Evolutionary conservation across 768 basidiomycete species (phyloP).

Genomic region (Nevesoporus exiguus): DNA sequence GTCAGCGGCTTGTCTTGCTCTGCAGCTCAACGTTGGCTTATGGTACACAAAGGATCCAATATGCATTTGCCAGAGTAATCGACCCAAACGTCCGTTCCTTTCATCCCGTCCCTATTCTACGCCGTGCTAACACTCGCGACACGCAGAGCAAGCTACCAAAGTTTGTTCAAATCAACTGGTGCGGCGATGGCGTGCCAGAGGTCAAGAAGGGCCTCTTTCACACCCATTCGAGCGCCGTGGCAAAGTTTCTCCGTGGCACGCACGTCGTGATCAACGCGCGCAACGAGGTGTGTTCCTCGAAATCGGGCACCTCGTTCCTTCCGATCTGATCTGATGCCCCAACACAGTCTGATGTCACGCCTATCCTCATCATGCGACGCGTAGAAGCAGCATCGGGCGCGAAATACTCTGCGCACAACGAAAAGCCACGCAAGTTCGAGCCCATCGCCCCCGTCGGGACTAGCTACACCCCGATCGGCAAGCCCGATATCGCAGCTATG

Average conservation of each 20-base stretch:
- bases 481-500: constrained; percentile 62
- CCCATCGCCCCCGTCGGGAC: constrained; percentile 82
- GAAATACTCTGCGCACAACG: constrained; percentile 82
- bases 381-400: constrained; percentile 90
- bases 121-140: background rate
- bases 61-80: constrained; percentile 81
- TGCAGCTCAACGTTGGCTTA: constrained; percentile 2
- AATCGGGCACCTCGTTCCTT: too few relatives aligned
- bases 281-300: constrained; percentile 65
- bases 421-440: constrained; percentile 66
- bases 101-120: background rate
- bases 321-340: background rate
- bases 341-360: constrained; percentile 71
- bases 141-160: constrained; percentile 76
- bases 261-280: constrained; percentile 87
- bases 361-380: constrained; percentile 76
- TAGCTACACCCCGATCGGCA: constrained; percentile 72
- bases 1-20: constrained; percentile 38
- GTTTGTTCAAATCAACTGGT: constrained; percentile 96
- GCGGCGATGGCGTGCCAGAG: constrained; percentile 94
- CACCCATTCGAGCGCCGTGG: constrained; percentile 78
- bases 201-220: constrained; percentile 90
- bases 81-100: constrained; percentile 70
- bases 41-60: constrained; percentile 69
- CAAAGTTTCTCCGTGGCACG: constrained; percentile 74